Conservation (phyloP, 2,329 filamentous ascomycete species). For the Penicillium sp. region DNA sequence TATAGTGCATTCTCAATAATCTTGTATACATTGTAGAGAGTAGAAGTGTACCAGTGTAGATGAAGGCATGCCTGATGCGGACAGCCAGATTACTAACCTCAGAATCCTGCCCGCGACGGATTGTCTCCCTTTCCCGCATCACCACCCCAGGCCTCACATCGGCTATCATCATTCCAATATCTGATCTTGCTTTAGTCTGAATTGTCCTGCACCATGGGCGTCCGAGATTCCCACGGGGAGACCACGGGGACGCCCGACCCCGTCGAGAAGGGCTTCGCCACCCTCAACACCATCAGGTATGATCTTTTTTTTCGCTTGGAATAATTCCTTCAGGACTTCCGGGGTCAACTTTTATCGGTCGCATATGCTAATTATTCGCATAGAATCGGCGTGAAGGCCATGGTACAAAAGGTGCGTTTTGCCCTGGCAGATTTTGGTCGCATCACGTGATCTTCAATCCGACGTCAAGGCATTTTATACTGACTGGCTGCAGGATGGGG, state of each 20-base stretch:
- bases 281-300: slow-evolving; percentile 77
- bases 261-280: slow-evolving; percentile 77
- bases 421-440: slow-evolving; percentile 18
- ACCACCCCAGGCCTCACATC: slow-evolving; percentile 2
- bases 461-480: not conserved
- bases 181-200: slow-evolving; percentile 1
- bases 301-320: slow-evolving; percentile 32
- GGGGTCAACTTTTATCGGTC: slow-evolving; percentile 34
- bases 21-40: too few species aligned
- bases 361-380: slow-evolving; percentile 31
- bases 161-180: slow-evolving; percentile 9
- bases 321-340: slow-evolving; percentile 5
- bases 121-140: slow-evolving; percentile 8
- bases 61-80: not conserved
- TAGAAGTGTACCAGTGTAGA: not conserved
- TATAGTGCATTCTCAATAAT: not conserved
- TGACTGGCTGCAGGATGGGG: slow-evolving; percentile 62
- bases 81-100: slow-evolving; percentile 5
- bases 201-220: slow-evolving; percentile 50
- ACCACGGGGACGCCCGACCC: slow-evolving; percentile 58
- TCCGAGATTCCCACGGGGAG: slow-evolving; percentile 56
- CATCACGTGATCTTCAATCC: slow-evolving; percentile 34
- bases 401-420: slow-evolving; percentile 66
- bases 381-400: slow-evolving; percentile 67
- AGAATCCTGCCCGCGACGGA: not conserved